Conservation (phyloP, 1,284 basidiomycete species). For the Marasmius sp. region DNA sequence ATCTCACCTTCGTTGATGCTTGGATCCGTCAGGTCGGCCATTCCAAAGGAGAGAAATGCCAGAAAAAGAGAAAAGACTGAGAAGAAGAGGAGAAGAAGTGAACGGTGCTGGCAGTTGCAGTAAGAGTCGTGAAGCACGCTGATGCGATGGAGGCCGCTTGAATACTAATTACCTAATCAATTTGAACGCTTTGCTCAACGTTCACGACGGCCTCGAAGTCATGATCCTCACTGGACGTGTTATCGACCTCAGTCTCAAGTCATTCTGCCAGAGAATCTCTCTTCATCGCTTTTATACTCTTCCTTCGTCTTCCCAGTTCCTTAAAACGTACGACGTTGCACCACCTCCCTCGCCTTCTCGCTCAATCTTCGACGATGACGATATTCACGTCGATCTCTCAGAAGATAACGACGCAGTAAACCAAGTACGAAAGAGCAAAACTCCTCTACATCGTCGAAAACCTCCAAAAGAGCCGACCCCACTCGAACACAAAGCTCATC, state of each 20-base stretch:
- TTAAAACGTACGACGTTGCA: slow-evolving; percentile 9
- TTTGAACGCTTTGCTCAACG: background rate
- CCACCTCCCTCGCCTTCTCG: slow-evolving; percentile 17
- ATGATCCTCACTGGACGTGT: background rate
- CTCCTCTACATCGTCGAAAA: slow-evolving; percentile 39
- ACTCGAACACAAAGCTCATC: slow-evolving; percentile 53
- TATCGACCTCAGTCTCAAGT: background rate
- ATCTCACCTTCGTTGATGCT: slow-evolving; percentile 71
- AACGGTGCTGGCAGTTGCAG: background rate
- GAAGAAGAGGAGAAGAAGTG: background rate
- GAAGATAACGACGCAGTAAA: slow-evolving; percentile 54
- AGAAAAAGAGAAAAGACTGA: slow-evolving; percentile 20
- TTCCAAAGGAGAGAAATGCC: slow-evolving; percentile 29
- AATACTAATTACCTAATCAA: background rate
- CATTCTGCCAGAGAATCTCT: background rate
- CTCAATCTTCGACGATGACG: slow-evolving; percentile 52
- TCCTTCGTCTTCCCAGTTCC: slow-evolving; percentile 6
- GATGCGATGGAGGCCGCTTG: background rate
- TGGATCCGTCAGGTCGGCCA: slow-evolving; percentile 84
- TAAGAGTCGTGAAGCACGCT: background rate
- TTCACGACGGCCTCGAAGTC: background rate
- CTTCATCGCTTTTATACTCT: slow-evolving; percentile 6
- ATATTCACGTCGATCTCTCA: slow-evolving; percentile 46
- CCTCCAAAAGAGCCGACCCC: slow-evolving; percentile 51
- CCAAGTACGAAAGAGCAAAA: slow-evolving; percentile 34